Conservation (phyloP, 805 yeast genomes). For the Hanseniaspora guilliermondii region DNA sequence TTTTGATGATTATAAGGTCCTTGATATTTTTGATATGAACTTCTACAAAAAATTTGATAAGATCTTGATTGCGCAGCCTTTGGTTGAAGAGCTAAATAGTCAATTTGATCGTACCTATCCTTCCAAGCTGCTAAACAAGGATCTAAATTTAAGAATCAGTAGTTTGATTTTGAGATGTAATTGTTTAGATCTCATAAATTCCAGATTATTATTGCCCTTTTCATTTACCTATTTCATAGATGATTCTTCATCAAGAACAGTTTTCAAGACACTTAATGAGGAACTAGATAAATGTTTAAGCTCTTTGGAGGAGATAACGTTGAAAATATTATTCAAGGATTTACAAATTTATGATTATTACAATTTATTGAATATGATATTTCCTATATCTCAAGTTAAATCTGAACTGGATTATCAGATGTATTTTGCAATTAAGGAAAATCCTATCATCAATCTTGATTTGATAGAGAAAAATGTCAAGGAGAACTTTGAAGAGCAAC, state of each 20-base stretch:
- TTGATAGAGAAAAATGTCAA: constrained; percentile 37
- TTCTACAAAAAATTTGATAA: constrained; percentile 31
- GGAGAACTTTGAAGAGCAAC: constrained; percentile 29
- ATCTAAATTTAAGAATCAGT: constrained; percentile 20
- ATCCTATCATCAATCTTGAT: constrained; percentile 35
- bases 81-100: constrained; percentile 21
- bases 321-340: constrained; percentile 35
- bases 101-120: constrained; percentile 26
- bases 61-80: constrained; percentile 34
- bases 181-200: constrained; percentile 47
- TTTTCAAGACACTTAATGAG: constrained; percentile 22
- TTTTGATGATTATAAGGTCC: constrained; percentile 30
- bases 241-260: constrained; percentile 21
- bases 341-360: constrained; percentile 48
- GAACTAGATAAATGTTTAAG: constrained; percentile 24
- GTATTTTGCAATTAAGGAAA: constrained; percentile 54
- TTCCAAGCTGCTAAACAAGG: constrained; percentile 19
- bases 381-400: constrained; percentile 39
- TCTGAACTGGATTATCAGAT: constrained; percentile 49
- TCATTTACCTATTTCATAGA: constrained; percentile 27
- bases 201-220: constrained; percentile 34
- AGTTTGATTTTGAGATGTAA: constrained; percentile 39
- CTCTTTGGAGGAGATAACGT: constrained; percentile 35
- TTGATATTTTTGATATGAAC: constrained; percentile 20
- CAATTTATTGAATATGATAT: constrained; percentile 60